Evolutionary conservation across 257 asterid genomes (phyloP), one percentile per base, ranked within the genome.

Genomic region (Osmanthus fragrans): DNA sequence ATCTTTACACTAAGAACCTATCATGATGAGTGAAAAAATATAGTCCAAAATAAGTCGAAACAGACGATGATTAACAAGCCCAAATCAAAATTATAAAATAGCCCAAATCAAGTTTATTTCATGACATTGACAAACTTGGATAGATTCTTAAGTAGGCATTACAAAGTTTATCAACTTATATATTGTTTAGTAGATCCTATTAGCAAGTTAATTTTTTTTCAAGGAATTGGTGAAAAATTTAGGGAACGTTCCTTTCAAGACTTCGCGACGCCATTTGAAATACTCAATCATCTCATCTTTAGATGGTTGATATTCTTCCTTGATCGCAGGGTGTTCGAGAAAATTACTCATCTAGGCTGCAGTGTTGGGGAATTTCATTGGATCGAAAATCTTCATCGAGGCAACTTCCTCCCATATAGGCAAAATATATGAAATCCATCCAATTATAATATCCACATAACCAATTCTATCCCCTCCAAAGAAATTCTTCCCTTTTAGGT

Each of bases 391-490:
- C 66, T 81, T 82, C 8, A 84, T 16, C 0, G 75, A 72, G 1
- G 72, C 85, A 36, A 73, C 63, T 76, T 86, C 85, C 34, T 88
- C 92, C 70, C 73, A 86, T 21, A 73, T 77, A 19, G 88, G 87
- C n/a, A 86, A 18, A 37, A 63, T 47, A 37, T 76, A 79, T 3
- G 90, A 25, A 68, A 83, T 32, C 71, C 58, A 83, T 51, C 89
- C 92, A 15, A 87, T 27, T 5, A 75, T 65, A 0, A 89, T 64
- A 32, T 89, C 92, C 27, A 80, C n/a, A 51, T 69, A 79, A 1
- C 93, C 91, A 9, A 84, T 82, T 11, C 21, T 70, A 0, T 89
- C 85, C 0, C 87, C 91, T 66, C 90, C 93, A 68, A 89, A 87
- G 73, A 73, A 85, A 18, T 1, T 68, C 0, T 81, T 84, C 18